A percentile compares a stretch with the other conserved stretches of the same genome.
These are phyloP conservation scores for Cenococcum geophilum DNA, from an alignment of 495 filamentous ascomycete species.

Conservation along the genomic window DNA sequence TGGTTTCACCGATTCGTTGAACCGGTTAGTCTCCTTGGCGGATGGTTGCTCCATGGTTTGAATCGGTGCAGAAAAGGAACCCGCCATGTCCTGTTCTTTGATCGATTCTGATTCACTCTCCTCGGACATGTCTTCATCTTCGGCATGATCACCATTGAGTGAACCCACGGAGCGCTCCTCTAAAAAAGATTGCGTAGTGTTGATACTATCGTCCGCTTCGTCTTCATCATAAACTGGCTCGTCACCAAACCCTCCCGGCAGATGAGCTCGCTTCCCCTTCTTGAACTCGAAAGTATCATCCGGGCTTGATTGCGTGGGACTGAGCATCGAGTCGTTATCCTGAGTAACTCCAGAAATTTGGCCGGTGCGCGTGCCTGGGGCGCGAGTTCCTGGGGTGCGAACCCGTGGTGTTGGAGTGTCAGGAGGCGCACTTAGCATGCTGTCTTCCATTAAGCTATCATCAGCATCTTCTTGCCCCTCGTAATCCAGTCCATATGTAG, in stretches of 20 bases:
- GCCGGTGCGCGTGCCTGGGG: constrained; percentile 21
- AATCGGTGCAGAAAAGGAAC: constrained; percentile 60
- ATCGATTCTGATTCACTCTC: constrained; percentile 59
- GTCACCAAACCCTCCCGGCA: constrained; percentile 74
- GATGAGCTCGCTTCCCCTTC: constrained; percentile 51
- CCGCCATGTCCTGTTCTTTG: constrained; percentile 72
- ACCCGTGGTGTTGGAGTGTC: constrained; percentile 58
- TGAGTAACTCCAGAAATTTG: constrained; percentile 30
- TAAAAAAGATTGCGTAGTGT: constrained; percentile 68
- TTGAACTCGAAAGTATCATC: constrained; percentile 82
- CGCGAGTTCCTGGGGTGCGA: no score
- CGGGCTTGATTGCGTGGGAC: constrained; percentile 47
- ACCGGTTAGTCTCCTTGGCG: constrained; percentile 19
- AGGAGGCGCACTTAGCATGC: constrained; percentile 53
- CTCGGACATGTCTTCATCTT: constrained; percentile 53
- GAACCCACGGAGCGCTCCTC: constrained; percentile 81
- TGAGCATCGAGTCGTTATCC: constrained; percentile 31
- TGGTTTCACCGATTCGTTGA: constrained; percentile 41
- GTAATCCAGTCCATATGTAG: constrained; percentile 87
- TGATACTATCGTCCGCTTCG: constrained; percentile 36
- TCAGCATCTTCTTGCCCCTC: constrained; percentile 62
- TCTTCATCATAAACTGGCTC: constrained; percentile 48
- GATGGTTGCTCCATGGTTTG: constrained; percentile 56
- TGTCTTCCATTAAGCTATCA: constrained; percentile 38
- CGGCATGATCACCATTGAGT: constrained; percentile 59